Conservation (phyloP, 208 protist species). For the Porcisia deanei region DNA sequence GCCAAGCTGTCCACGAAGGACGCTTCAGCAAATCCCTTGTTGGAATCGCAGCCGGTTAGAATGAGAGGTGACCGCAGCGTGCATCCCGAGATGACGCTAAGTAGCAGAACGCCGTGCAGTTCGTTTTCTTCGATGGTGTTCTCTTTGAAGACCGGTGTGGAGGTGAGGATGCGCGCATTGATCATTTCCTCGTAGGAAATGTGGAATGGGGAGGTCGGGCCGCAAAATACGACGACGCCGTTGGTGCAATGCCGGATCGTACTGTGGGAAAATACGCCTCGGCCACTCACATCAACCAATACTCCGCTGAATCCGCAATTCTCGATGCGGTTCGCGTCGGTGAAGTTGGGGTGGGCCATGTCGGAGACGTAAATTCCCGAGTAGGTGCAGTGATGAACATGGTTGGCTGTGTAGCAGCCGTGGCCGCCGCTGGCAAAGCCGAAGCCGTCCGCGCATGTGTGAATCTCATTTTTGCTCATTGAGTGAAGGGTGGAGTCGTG, state of each 20-base stretch:
- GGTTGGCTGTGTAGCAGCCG: constrained; percentile 64
- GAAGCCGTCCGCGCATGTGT: constrained; percentile 77
- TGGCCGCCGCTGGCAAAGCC: constrained; percentile 44
- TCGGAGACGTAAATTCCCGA: constrained; percentile 68
- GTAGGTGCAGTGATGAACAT: constrained; percentile 61
- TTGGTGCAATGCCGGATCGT: constrained; percentile 47
- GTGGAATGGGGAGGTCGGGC: constrained; percentile 45
- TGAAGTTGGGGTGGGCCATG: constrained; percentile 52
- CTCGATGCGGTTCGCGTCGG: constrained; percentile 59
- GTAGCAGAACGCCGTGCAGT: constrained; percentile 73
- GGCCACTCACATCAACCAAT: constrained; percentile 66
- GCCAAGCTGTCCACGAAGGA: background rate
- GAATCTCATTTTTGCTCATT: constrained; percentile 61
- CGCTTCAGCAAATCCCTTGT: constrained; percentile 2
- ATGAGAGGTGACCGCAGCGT: constrained; percentile 42
- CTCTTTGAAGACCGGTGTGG: constrained; percentile 53
- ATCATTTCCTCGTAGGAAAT: constrained; percentile 46
- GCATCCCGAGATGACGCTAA: constrained; percentile 54
- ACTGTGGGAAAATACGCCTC: constrained; percentile 22
- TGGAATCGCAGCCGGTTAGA: constrained; percentile 8
- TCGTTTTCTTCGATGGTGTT: constrained; percentile 80
- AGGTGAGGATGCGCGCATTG: constrained; percentile 36
- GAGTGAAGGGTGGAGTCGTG: constrained; percentile 43
- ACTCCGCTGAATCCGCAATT: constrained; percentile 63
- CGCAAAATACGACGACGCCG: constrained; percentile 69